Conservation (phyloP, 495 filamentous ascomycete genomes). For the Pseudoneurospora amorphoporcata region DNA sequence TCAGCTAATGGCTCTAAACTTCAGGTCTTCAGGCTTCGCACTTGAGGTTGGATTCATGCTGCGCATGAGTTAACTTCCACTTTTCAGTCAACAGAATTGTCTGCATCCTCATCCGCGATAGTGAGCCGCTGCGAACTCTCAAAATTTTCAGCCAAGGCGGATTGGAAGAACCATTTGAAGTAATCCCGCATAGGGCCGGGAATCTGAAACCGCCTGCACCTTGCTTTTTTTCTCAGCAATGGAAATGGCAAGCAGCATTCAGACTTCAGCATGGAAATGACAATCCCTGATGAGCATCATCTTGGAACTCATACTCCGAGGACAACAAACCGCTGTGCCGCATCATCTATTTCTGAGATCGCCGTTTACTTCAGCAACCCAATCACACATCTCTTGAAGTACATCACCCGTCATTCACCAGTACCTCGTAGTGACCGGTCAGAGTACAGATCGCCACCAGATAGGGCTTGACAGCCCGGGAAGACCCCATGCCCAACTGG, state of each 20-base stretch:
- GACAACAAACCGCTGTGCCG: not conserved
- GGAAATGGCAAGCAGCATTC: not conserved
- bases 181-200: not conserved
- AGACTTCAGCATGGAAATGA: not conserved
- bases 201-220: not conserved
- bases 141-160: conserved; percentile 1
- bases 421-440: not conserved
- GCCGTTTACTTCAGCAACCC: not conserved
- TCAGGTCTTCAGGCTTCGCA: not conserved
- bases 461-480: not conserved
- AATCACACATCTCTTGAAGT: not conserved
- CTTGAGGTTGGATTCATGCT: not conserved
- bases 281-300: not conserved
- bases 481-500: not conserved
- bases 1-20: conserved; percentile 1
- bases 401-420: not conserved
- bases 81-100: conserved; percentile 24
- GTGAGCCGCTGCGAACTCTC: not conserved
- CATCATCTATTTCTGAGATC: not conserved
- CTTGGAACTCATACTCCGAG: not conserved
- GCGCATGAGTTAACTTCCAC: not conserved
- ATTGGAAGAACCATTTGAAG: not conserved
- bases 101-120: conserved; percentile 13
- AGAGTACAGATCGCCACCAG: not conserved
- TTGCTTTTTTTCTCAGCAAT: not conserved